A percentile compares a stretch with the other conserved stretches of the same genome.
These are phyloP conservation scores for Geosmithia morbida DNA, from an alignment of 2,329 filamentous ascomycete genomes.

Conservation along the genomic window DNA sequence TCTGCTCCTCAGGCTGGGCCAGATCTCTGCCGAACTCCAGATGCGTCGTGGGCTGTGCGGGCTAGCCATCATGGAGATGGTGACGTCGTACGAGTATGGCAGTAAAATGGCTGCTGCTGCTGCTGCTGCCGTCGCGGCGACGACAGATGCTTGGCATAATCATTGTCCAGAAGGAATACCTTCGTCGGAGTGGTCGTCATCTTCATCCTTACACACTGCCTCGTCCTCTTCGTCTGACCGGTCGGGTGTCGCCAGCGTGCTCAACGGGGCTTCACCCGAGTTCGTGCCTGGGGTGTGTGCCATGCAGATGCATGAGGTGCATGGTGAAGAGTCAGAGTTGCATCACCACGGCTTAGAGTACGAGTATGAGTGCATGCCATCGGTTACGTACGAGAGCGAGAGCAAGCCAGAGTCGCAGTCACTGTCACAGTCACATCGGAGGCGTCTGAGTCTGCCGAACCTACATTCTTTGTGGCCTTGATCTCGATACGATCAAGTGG, in stretches of 20 bases:
- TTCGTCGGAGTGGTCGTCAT: not conserved
- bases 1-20: slow-evolving; percentile 29
- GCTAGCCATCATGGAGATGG: slow-evolving; percentile 10
- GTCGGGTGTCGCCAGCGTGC: not conserved
- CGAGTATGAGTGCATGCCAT: not conserved
- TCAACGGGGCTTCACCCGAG: slow-evolving; percentile 13
- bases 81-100: no score
- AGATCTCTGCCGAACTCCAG: slow-evolving; percentile 33
- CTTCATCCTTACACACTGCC: not conserved
- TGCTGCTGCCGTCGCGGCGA: no score
- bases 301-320: not conserved
- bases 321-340: not conserved
- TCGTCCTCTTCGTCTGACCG: not conserved
- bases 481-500: not conserved
- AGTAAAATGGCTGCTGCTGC: slow-evolving; percentile 2
- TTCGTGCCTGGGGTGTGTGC: slow-evolving; percentile 14
- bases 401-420: not conserved
- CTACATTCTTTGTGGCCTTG: slow-evolving; percentile 11
- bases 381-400: not conserved
- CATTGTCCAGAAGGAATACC: no score
- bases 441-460: slow-evolving; percentile 14
- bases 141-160: no score
- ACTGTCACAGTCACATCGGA: slow-evolving; percentile 3
- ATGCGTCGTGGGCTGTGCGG: slow-evolving; percentile 22
- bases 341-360: not conserved